Base-by-base conservation (phyloP, 148 eudicot species). In the Salicornia ramosissima region DNA sequence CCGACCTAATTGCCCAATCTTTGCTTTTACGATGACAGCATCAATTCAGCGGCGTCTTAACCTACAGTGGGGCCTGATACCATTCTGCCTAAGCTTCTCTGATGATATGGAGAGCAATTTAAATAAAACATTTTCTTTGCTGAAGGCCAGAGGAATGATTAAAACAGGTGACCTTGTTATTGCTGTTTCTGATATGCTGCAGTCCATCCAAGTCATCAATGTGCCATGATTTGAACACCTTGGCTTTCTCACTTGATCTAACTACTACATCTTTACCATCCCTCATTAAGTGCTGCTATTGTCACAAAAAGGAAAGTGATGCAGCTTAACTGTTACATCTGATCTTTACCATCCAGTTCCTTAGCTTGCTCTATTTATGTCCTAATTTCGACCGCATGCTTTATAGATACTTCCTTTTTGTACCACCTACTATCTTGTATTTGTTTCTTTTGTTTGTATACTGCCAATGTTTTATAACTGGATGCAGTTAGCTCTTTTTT, bases 21-120 rank as follows among this genome's bases (percentile, higher is more conserved):
- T 93, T 69, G 98, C 98, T 18, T 93, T 93, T 64, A 90, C 95
- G 11, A 78, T 84, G 31, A 68, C 85, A 10, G 74, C 96, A 40
- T 84, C 96, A 66, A 85, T 90, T 22, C 81, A 96, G 76, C 83
- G 98, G 49, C 86, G 90, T 72, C 86, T 93, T 31, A 93, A 93
- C 77, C 84, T 93, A 54, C 98, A 93, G 63, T 93, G 98, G 98
- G 98, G 98, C 33, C 83, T 93, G 21, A 93, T 93, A 63, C 98
- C 98, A 50, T 93, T 93, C 79, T 90, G 98, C 39, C 60, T 93
- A 81, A 84, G 85, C 87, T 90, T 85, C 83, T 80, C 98, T 1
- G 98, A 90, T 62, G 98, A 93, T 46, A 88, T 93, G 98, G 98
- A 93, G 75, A 88, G 80, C 83, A 90, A 90, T 78, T 85, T 93